Percentiles rank a stretch among this genome's conserved stretches.
Evolutionary conservation across 2,329 filamentous ascomycete genomes (phyloP).

Genomic region (Pseudogymnoascus pannorum): DNA sequence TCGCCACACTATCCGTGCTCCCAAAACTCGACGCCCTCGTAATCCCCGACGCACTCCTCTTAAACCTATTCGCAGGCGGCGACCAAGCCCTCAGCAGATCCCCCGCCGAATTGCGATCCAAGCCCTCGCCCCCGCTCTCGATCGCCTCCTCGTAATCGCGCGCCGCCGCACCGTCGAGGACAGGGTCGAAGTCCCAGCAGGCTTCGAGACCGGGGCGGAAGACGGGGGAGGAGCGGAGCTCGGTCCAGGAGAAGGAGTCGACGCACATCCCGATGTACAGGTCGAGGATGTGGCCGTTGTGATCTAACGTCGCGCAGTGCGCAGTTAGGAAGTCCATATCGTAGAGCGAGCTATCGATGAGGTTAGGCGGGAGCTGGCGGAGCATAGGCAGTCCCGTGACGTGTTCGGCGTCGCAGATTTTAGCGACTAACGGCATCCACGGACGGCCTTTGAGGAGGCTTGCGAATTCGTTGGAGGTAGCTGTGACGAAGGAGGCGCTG

Average conservation of each 20-base stretch:
- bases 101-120: slow-evolving; percentile 36
- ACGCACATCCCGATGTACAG: slow-evolving; percentile 51
- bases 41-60: slow-evolving; percentile 47
- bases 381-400: slow-evolving; percentile 53
- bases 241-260: slow-evolving; percentile 47
- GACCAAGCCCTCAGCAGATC: slow-evolving; percentile 33
- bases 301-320: slow-evolving; percentile 49
- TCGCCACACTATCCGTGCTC: slow-evolving; percentile 27
- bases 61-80: slow-evolving; percentile 30
- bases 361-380: slow-evolving; percentile 40
- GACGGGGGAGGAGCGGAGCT: slow-evolving; percentile 39
- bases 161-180: slow-evolving; percentile 36
- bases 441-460: slow-evolving; percentile 41
- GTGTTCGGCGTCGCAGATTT: slow-evolving; percentile 47
- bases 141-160: slow-evolving; percentile 28
- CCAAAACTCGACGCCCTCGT: slow-evolving; percentile 41
- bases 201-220: slow-evolving; percentile 47
- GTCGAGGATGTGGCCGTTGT: slow-evolving; percentile 48
- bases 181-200: slow-evolving; percentile 45
- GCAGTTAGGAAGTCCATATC: slow-evolving; percentile 44
- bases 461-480: slow-evolving; percentile 44
- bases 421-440: slow-evolving; percentile 53
- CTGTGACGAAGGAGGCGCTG: slow-evolving; percentile 41
- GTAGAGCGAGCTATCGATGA: slow-evolving; percentile 36
- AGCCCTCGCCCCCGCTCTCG: slow-evolving; percentile 18